A percentile compares a stretch with the other conserved stretches of the same genome.
Conservation (phyloP, 345 rosid genomes). For the Isatis tinctoria region DNA sequence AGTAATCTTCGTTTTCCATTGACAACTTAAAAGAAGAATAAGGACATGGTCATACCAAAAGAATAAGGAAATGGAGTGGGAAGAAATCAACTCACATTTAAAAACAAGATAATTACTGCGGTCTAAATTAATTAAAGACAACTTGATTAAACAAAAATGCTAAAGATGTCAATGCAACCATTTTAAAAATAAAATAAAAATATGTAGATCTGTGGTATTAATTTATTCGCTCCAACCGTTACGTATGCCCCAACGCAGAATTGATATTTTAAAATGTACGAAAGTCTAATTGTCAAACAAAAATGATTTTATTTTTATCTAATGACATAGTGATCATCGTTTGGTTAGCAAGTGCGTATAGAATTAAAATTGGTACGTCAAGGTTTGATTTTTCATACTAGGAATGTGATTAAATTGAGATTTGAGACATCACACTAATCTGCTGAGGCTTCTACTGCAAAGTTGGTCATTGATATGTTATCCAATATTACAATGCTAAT, state of each 20-base stretch:
- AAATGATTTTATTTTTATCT: too few relatives aligned
- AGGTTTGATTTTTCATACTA: neutral
- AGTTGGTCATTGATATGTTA: too few relatives aligned
- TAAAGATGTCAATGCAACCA: neutral
- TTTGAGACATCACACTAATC: neutral
- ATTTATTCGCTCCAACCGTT: too few relatives aligned
- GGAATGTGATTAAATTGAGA: neutral
- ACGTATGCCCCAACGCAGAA: too few relatives aligned
- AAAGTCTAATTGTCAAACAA: neutral
- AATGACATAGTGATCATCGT: too few relatives aligned
- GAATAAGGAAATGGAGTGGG: neutral
- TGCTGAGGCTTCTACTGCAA: too few relatives aligned
- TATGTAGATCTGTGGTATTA: too few relatives aligned
- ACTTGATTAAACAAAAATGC: neutral
- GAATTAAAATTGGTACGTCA: neutral
- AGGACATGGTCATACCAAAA: neutral
- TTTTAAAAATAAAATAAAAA: too few relatives aligned
- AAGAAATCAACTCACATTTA: conserved; percentile 1
- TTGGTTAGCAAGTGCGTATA: neutral
- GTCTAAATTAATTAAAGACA: neutral
- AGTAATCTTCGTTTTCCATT: neutral
- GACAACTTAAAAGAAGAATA: neutral
- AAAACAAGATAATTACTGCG: neutral
- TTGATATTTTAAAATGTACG: neutral
- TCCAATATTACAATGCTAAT: too few relatives aligned